Percentiles rank a stretch among this genome's conserved stretches.
Conservation (phyloP, 495 filamentous ascomycete species). For the Podospora australis region DNA sequence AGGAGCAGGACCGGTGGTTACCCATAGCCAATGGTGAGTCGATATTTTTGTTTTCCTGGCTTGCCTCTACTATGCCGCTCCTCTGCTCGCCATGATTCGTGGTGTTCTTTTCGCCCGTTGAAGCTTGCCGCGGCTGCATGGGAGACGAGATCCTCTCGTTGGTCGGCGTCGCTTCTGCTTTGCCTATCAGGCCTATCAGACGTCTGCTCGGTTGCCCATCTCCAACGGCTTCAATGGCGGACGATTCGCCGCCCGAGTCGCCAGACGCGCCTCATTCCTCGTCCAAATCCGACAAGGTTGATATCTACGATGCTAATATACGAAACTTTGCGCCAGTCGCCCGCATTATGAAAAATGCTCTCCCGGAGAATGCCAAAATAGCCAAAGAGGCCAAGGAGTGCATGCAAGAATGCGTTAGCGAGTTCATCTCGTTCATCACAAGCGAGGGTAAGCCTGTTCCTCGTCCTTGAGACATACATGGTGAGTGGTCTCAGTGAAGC, state of each 20-base stretch:
- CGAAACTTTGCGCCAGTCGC: constrained; percentile 88
- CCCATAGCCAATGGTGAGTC: constrained; percentile 97
- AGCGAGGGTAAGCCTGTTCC: constrained; percentile 70
- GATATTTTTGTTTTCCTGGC: no score
- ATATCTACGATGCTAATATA: constrained; percentile 77
- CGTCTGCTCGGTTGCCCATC: constrained; percentile 37
- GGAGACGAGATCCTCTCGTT: constrained; percentile 25
- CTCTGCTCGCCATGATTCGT: constrained; percentile 36
- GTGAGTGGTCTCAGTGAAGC: constrained; percentile 17
- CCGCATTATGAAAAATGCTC: constrained; percentile 95
- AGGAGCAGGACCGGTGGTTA: constrained; percentile 99
- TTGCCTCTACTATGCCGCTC: not conserved
- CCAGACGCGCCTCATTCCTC: constrained; percentile 36
- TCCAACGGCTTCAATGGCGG: constrained; percentile 41
- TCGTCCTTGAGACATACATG: constrained; percentile 12
- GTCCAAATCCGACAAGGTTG: constrained; percentile 39
- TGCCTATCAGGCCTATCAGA: constrained; percentile 38
- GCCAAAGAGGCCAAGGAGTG: constrained; percentile 99
- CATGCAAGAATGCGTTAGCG: constrained; percentile 99
- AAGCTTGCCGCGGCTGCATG: constrained; percentile 32
- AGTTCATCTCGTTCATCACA: constrained; percentile 99
- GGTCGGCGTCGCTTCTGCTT: constrained; percentile 38
- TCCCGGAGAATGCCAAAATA: constrained; percentile 98
- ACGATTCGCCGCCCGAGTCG: constrained; percentile 44
- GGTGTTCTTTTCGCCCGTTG: constrained; percentile 25